Conservation (phyloP, 176 grass and related monocot genomes). For the Oryza punctata region DNA sequence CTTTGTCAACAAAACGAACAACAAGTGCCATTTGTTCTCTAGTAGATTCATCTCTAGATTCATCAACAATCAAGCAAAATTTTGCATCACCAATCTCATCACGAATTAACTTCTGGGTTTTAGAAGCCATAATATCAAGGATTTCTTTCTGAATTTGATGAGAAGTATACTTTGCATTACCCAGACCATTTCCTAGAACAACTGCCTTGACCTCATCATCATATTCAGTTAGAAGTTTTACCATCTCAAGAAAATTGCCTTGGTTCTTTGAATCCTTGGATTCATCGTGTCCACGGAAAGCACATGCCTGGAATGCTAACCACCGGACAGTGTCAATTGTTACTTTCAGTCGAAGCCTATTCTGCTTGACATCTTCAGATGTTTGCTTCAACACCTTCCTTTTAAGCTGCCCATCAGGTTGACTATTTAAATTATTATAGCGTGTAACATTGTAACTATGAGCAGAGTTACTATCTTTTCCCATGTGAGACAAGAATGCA, state of each 20-base stretch:
- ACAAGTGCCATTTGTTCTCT: too few relatives aligned
- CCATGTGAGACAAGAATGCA: neutral
- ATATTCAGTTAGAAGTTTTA: too few relatives aligned
- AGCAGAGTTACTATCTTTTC: neutral
- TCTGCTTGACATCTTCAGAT: too few relatives aligned
- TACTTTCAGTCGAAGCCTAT: too few relatives aligned
- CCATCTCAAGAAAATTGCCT: slow-evolving; percentile 4
- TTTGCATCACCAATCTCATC: neutral
- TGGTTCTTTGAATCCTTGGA: neutral
- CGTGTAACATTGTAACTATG: neutral
- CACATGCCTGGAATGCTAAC: too few relatives aligned
- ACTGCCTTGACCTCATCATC: neutral
- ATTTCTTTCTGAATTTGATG: too few relatives aligned
- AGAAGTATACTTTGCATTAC: neutral
- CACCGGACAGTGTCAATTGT: too few relatives aligned
- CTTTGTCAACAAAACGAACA: neutral
- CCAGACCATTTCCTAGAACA: neutral
- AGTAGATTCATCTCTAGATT: neutral
- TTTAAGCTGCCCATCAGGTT: too few relatives aligned
- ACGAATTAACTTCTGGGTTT: neutral
- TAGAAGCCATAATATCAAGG: neutral
- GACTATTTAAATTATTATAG: too few relatives aligned
- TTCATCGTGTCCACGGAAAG: neutral
- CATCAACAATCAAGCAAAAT: neutral
- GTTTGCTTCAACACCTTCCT: too few relatives aligned